phyloP scores from a whole-genome alignment of 495 filamentous ascomycete species.

The Penicillium cosmopolitanum region DNA sequence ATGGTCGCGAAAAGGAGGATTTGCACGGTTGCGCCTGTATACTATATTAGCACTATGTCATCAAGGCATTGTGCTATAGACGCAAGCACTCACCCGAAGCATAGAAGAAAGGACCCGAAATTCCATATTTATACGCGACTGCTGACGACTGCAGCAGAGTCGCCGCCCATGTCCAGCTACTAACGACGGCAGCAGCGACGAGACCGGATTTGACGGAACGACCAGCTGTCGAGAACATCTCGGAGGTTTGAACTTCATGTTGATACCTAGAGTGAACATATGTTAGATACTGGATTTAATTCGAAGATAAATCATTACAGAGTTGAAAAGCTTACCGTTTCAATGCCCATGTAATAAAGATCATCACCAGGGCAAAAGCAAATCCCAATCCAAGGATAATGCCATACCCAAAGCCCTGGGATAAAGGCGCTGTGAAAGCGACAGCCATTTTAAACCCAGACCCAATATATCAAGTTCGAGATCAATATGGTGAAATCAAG shows the following conservation, averaged over 20 bases:
- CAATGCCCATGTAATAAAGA: slow-evolving; percentile 77
- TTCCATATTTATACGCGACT: slow-evolving; percentile 90
- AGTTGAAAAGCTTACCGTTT: slow-evolving; percentile 51
- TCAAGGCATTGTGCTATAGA: not conserved
- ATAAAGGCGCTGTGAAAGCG: slow-evolving; percentile 58
- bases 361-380: slow-evolving; percentile 80
- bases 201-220: slow-evolving; percentile 92
- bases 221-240: slow-evolving; percentile 96
- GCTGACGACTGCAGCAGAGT: slow-evolving; percentile 73
- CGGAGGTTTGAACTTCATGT: slow-evolving; percentile 91
- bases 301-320: not conserved
- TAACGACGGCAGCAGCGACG: slow-evolving; percentile 94
- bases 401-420: slow-evolving; percentile 78
- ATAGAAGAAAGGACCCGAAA: slow-evolving; percentile 95
- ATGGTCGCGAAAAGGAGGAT: slow-evolving; percentile 90
- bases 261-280: slow-evolving; percentile 65
- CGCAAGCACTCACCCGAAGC: slow-evolving; percentile 51
- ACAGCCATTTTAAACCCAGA: slow-evolving; percentile 10
- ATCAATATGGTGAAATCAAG: not conserved
- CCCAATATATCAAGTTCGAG: not conserved
- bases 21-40: slow-evolving; percentile 56
- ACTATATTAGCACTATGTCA: not conserved
- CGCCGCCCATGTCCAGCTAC: slow-evolving; percentile 86
- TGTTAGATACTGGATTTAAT: not conserved
- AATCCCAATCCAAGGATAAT: slow-evolving; percentile 78